phyloP scores from a whole-genome alignment of 2,329 filamentous ascomycete species.

The Pseudogymnoascus sp. region DNA sequence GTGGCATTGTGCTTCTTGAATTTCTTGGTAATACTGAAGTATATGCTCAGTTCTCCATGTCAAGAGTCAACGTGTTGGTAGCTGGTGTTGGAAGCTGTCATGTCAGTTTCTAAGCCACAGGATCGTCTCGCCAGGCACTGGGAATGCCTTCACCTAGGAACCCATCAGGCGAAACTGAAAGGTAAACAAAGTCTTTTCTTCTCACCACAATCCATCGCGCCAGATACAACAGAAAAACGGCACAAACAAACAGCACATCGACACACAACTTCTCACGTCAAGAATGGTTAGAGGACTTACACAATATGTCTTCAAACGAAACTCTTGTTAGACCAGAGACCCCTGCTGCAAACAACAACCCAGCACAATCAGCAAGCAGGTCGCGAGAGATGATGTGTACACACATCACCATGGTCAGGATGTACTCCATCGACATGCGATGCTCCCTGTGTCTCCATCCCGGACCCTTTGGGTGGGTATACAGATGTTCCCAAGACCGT shows the following conservation, averaged over 20 bases:
- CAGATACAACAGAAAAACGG: background rate
- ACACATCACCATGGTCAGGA: slow-evolving; percentile 58
- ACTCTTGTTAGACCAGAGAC: background rate
- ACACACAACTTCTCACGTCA: background rate
- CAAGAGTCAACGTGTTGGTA: background rate
- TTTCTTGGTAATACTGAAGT: background rate
- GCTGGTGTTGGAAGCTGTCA: background rate
- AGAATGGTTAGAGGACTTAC: background rate
- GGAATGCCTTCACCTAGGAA: background rate
- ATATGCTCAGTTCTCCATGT: background rate
- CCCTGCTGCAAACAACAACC: background rate
- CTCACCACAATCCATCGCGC: background rate
- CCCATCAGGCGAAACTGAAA: background rate
- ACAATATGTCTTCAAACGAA: background rate
- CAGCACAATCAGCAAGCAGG: background rate
- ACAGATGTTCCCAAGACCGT: slow-evolving; percentile 60
- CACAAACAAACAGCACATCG: background rate
- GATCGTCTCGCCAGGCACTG: background rate
- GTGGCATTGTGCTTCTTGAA: background rate
- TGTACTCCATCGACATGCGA: slow-evolving; percentile 43
- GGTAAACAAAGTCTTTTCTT: background rate
- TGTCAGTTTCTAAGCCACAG: background rate
- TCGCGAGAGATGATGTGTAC: slow-evolving; percentile 39
- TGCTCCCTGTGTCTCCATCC: slow-evolving; percentile 51
- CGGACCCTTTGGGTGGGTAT: slow-evolving; percentile 62